These are phyloP conservation scores for Colletotrichum godetiae DNA, from an alignment of 2,329 filamentous ascomycete genomes.

Conservation along the genomic window DNA sequence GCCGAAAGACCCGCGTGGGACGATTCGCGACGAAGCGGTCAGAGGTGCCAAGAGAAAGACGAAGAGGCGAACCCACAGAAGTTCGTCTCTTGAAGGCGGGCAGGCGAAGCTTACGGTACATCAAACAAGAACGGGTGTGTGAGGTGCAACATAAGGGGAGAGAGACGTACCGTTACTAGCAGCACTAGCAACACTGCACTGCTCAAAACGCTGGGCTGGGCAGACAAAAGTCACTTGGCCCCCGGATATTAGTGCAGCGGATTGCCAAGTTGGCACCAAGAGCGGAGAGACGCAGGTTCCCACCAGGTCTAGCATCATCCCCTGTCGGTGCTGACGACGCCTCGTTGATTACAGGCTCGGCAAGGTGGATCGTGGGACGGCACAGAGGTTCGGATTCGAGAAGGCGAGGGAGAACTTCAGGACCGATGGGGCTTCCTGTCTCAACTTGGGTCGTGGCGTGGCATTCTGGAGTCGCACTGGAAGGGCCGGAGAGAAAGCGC, in stretches of 20 bases:
- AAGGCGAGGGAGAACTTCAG: constrained; percentile 5
- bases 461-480: not conserved
- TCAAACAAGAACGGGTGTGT: constrained; percentile 12
- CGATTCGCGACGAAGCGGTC: not conserved
- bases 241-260: constrained; percentile 8
- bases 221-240: not conserved
- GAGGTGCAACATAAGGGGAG: constrained; percentile 17
- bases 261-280: constrained; percentile 31
- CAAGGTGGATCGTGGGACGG: constrained; percentile 29
- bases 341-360: constrained; percentile 35
- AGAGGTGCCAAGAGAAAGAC: constrained; percentile 11
- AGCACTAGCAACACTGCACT: not conserved
- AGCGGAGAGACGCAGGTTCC: constrained; percentile 31
- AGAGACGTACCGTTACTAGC: constrained; percentile 2
- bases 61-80: not conserved
- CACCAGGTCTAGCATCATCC: constrained; percentile 12
- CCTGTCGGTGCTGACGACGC: constrained; percentile 33
- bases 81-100: not conserved
- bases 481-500: not conserved
- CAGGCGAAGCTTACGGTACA: not conserved
- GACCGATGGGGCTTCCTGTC: not conserved
- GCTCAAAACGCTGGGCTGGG: not conserved
- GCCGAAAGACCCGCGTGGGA: not conserved
- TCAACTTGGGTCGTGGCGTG: constrained; percentile 9
- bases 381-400: constrained; percentile 23